A percentile compares a stretch with the other conserved stretches of the same genome.
phyloP scores from a whole-genome alignment of 192 early-diverging fungal genomes.

The Coemansia sp. region DNA sequence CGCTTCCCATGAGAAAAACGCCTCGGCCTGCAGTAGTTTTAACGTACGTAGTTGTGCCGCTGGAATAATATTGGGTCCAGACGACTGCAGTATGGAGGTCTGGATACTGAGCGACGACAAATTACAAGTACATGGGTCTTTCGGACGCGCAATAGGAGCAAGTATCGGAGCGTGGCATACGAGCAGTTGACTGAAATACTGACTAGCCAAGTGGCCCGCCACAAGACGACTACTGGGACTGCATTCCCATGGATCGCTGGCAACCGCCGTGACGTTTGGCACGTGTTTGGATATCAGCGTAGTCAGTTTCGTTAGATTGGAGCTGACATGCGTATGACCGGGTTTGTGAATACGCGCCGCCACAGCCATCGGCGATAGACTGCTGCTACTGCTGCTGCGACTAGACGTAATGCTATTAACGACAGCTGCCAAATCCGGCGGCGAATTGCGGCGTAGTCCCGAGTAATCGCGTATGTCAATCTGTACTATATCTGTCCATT shows the following conservation, averaged over 20 bases:
- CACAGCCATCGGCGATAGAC: neutral
- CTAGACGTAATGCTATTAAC: neutral
- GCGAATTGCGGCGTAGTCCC: neutral
- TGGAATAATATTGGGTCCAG: neutral
- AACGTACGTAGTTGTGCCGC: conserved; percentile 18
- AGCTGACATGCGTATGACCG: neutral
- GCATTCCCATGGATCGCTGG: conserved; percentile 24
- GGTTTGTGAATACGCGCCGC: neutral
- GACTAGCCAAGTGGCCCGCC: conserved; percentile 8
- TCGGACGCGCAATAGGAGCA: neutral
- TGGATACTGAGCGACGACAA: conserved; percentile 35
- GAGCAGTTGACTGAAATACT: conserved; percentile 10
- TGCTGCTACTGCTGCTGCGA: conserved; percentile 15
- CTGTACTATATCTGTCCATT: neutral
- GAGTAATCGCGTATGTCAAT: conserved; percentile 31
- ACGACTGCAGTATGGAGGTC: conserved; percentile 14
- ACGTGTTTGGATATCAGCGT: conserved; percentile 10
- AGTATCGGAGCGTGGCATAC: conserved; percentile 2
- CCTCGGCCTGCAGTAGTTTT: conserved; percentile 24
- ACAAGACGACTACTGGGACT: conserved; percentile 19
- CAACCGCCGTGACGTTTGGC: conserved; percentile 12
- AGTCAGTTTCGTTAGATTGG: neutral
- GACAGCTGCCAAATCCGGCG: neutral
- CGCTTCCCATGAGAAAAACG: conserved; percentile 44
- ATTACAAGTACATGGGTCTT: neutral